Percentiles rank a stretch among this genome's conserved stretches.
phyloP scores from a whole-genome alignment of 208 protist genomes.

The Blechomonas ayalai region DNA sequence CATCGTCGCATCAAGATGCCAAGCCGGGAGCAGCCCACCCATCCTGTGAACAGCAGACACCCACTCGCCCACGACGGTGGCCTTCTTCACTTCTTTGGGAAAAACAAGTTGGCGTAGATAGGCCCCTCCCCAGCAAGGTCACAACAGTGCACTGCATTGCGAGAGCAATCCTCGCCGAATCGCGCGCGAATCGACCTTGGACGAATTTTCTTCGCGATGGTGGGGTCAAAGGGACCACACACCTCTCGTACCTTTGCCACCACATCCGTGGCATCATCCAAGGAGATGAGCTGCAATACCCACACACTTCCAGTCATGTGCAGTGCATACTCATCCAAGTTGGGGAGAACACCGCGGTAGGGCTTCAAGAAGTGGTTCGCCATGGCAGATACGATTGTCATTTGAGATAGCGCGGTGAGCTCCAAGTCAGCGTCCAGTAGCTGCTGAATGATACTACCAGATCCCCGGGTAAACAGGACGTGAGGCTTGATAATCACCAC shows the following conservation, averaged over 20 bases:
- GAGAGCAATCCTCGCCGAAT: constrained; percentile 67
- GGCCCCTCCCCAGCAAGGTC: constrained; percentile 90
- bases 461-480: constrained; percentile 18
- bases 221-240: constrained; percentile 77
- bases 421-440: constrained; percentile 50
- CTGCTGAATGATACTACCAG: constrained; percentile 53
- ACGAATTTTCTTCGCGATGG: constrained; percentile 75
- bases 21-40: too few relatives aligned
- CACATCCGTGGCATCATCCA: constrained; percentile 38
- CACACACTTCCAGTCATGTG: constrained; percentile 56
- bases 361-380: constrained; percentile 54
- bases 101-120: constrained; percentile 78
- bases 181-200: constrained; percentile 82
- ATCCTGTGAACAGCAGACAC: too few relatives aligned
- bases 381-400: constrained; percentile 37
- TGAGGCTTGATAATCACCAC: constrained; percentile 82
- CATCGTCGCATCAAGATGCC: too few relatives aligned
- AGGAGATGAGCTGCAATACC: constrained; percentile 69
- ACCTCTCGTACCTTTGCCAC: constrained; percentile 44
- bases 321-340: constrained; percentile 35
- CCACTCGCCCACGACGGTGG: too few relatives aligned
- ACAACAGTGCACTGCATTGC: constrained; percentile 94
- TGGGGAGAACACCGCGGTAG: constrained; percentile 72
- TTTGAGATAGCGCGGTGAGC: constrained; percentile 43
- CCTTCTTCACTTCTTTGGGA: constrained; percentile 7